Percentiles rank a stretch among this genome's conserved stretches.
Conservation (phyloP, 2,329 filamentous ascomycete genomes). For the Xylariaceae sp. region DNA sequence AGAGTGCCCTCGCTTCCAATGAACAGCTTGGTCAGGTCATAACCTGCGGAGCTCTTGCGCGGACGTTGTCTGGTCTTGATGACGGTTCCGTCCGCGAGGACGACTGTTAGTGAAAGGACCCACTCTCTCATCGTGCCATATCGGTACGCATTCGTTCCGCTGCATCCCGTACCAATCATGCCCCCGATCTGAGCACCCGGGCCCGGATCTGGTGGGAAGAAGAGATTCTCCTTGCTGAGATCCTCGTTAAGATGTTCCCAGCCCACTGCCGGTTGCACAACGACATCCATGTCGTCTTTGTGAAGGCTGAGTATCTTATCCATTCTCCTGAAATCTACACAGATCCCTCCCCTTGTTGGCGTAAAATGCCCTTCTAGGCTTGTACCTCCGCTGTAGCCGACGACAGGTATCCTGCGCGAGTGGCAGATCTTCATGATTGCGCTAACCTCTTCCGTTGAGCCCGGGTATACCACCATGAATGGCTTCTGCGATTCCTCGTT, state of each 20-base stretch:
- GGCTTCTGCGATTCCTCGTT: conserved; percentile 52
- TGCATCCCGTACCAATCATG: conserved; percentile 69
- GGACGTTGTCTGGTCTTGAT: conserved; percentile 79
- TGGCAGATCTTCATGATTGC: conserved; percentile 78
- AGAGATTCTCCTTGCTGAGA: conserved; percentile 68
- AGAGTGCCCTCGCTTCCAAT: conserved; percentile 83
- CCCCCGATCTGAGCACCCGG: conserved; percentile 85
- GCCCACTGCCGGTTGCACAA: conserved; percentile 73
- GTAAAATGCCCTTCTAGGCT: conserved; percentile 79
- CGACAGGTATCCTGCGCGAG: conserved; percentile 69
- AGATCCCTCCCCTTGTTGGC: conserved; percentile 72
- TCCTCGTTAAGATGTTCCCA: conserved; percentile 79
- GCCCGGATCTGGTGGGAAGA: conserved; percentile 84
- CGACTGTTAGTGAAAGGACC: conserved; percentile 80
- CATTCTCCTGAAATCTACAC: conserved; percentile 77
- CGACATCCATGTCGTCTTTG: conserved; percentile 67
- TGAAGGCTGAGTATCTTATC: conserved; percentile 70
- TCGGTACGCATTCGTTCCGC: conserved; percentile 79
- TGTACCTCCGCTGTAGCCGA: conserved; percentile 75
- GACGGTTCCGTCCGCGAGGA: conserved; percentile 78
- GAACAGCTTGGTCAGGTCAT: conserved; percentile 77
- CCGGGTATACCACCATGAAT: conserved; percentile 72
- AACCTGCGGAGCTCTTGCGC: conserved; percentile 79
- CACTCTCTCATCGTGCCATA: conserved; percentile 91
- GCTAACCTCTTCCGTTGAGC: conserved; percentile 73